Base-by-base conservation (phyloP, 2,329 filamentous ascomycete species). In the Curvularia spicifera region DNA sequence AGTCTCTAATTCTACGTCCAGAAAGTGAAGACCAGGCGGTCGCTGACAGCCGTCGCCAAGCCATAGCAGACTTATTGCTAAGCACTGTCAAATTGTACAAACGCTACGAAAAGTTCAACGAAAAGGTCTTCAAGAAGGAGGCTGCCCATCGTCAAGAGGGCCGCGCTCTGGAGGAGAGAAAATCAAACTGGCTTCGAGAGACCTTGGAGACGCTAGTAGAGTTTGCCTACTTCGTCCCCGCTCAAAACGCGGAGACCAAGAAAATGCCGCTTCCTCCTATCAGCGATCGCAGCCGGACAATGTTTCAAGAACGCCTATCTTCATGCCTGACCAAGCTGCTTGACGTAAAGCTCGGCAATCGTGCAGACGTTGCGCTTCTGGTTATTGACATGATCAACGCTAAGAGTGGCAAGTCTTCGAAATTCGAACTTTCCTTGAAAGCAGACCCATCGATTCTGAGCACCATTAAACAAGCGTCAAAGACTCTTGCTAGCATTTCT, bases 271-370 rank as follows among this genome's bases (percentile, higher is more conserved):
- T 80, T 56, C 82, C 82, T 22, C 66, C 78, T 1, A 59, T 86
- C 12, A 79, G 80, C 3, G 74, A 81, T 28, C 73, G 79, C 4
- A 82, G 78, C 22, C 80, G 83, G 62, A 78, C 80, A 37, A 75
- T 84, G 45, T 84, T 86, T 64, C 82, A 83, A 46, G 81, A 82
- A 57, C 80, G 84, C 33, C 77, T 87, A 35, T 82, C 81, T 48
- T 86, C 84, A 4, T 84, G 82, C 62, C 71, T 87, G 22, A 82
- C 83, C 46, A 80, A 81, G 57, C 67, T 86, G 1, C 78, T 85
- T 24, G 62, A 60, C 20, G 61, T 71, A 15, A 59, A 68, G 24
- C 58, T 62, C 26, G 61, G 61, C 22, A 61, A 66, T 1, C 63
- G 65, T 24, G 61, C 71, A 22, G 65, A 69, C 42, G 71, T 72